Evolutionary conservation across 345 rosid species (phyloP).

Genomic region (Excoecaria agallocha): DNA sequence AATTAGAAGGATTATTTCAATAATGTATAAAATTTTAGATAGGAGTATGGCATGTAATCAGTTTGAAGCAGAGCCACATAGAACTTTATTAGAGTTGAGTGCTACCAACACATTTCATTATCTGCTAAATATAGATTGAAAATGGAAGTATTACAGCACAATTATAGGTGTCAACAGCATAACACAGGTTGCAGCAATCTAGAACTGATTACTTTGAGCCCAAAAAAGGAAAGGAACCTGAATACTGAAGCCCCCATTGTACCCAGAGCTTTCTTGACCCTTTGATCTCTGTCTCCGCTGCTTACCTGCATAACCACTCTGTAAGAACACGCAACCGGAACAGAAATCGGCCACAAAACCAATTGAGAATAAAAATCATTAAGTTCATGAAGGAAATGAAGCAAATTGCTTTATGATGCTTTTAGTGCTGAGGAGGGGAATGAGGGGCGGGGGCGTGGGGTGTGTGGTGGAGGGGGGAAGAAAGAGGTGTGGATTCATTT

Average conservation of each 20-base stretch:
- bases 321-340: slow-evolving; percentile 14
- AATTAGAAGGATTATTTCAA: neutral
- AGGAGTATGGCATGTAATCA: neutral
- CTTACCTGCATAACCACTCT: slow-evolving; percentile 51
- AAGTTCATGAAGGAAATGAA: neutral
- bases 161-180: neutral
- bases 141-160: neutral
- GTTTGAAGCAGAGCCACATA: neutral
- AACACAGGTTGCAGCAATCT: neutral
- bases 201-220: neutral
- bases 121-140: no score
- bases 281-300: slow-evolving; percentile 65
- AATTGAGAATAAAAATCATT: neutral
- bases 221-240: slow-evolving; percentile 44
- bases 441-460: no score
- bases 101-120: no score
- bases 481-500: no score
- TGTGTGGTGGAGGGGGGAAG: no score
- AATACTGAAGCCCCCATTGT: slow-evolving; percentile 99
- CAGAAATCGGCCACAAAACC: neutral
- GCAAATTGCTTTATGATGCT: neutral
- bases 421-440: no score
- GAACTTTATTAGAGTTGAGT: neutral
- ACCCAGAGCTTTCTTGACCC: slow-evolving; percentile 73
- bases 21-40: neutral